Percentiles rank a stretch among this genome's conserved stretches.
phyloP scores from a whole-genome alignment of 768 basidiomycete species.

The Agaricus blazei region DNA sequence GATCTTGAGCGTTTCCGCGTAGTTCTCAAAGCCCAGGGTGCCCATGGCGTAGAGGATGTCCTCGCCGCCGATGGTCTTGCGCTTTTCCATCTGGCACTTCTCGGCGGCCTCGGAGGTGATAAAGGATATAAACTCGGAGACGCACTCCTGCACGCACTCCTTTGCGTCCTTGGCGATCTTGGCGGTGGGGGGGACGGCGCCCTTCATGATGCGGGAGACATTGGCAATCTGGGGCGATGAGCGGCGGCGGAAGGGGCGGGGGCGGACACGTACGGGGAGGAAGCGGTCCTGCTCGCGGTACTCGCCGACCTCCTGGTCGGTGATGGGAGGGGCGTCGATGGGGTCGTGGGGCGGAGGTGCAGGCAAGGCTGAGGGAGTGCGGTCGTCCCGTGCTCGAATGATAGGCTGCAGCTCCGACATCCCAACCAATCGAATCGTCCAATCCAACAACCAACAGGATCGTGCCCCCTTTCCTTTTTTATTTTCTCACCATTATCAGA shows the following conservation, averaged over 20 bases:
- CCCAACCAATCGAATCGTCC: slow-evolving; percentile 11
- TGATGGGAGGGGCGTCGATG: slow-evolving; percentile 65
- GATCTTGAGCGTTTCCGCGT: slow-evolving; percentile 88
- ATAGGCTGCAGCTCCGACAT: slow-evolving; percentile 36
- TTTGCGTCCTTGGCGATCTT: slow-evolving; percentile 99
- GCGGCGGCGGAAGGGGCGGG: background rate
- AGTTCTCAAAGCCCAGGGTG: slow-evolving; percentile 90
- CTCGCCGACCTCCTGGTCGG: slow-evolving; percentile 90
- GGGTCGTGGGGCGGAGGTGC: slow-evolving; percentile 34
- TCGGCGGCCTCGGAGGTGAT: slow-evolving; percentile 97
- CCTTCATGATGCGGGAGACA: slow-evolving; percentile 97
- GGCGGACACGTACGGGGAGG: slow-evolving; percentile 63
- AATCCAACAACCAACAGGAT: background rate
- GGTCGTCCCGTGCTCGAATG: slow-evolving; percentile 34
- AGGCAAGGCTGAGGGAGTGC: slow-evolving; percentile 24
- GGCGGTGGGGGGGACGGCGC: slow-evolving; percentile 80
- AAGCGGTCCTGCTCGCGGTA: slow-evolving; percentile 95
- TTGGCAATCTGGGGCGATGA: slow-evolving; percentile 75
- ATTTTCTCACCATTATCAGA: background rate
- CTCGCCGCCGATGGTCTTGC: slow-evolving; percentile 97
- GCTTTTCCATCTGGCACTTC: slow-evolving; percentile 89
- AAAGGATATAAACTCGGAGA: slow-evolving; percentile 97
- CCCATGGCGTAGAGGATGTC: slow-evolving; percentile 96
- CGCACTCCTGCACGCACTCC: slow-evolving; percentile 97
- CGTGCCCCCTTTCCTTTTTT: background rate